Evolutionary conservation across 2,329 filamentous ascomycete genomes (phyloP), one percentile per base, ranked within the genome.

Genomic region (Ceratocystis cubensis): DNA sequence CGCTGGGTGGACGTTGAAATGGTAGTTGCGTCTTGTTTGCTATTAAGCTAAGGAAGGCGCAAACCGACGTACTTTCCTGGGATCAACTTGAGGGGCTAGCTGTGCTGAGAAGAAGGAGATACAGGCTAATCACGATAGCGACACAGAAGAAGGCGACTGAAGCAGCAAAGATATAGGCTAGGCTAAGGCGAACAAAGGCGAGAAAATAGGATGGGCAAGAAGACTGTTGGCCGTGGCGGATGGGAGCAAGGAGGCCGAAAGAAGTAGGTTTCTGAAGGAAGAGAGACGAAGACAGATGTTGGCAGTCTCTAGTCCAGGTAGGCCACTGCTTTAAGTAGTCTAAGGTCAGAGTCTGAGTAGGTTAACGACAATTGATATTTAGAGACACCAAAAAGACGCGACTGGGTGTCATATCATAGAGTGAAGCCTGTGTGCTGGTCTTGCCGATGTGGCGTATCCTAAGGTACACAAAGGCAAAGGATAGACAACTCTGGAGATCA

Each of bases 371-470:
- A 8, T n/a, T 10, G 46, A 22, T 22, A 50, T 50, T 25, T 8
- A 8, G 46, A 20, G 17, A 50, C 25, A 25, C 3, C 48, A 53
- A 25, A 15, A 37, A 25, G 48, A 13, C 48, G 20, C 25, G 48
- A 15, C 8, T 25, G 25, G 33, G 28, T 59, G 53, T 59, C 33
- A 22, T 59, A 59, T 59, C 53, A 59, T 59, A n/a, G 53, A 56
- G 5, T 57, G 53, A 22, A 15, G 25, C 28, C 33, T 59, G 53
- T 59, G 53, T 33, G 28, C 17, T 59, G 53, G 53, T 59, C 25
- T 59, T 59, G 53, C 53, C 53, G 53, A 33, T 59, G 53, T 59
- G 53, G 53, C 53, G 53, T 59, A 8, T 25, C 28, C 17, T 13
- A 15, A 59, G 53, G 13, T 59, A 33, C 53, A 59, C 53, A 59